Percentiles rank a stretch among this genome's conserved stretches.
Conservation (phyloP, 345 rosid genomes). For the Eucalyptus virginea region DNA sequence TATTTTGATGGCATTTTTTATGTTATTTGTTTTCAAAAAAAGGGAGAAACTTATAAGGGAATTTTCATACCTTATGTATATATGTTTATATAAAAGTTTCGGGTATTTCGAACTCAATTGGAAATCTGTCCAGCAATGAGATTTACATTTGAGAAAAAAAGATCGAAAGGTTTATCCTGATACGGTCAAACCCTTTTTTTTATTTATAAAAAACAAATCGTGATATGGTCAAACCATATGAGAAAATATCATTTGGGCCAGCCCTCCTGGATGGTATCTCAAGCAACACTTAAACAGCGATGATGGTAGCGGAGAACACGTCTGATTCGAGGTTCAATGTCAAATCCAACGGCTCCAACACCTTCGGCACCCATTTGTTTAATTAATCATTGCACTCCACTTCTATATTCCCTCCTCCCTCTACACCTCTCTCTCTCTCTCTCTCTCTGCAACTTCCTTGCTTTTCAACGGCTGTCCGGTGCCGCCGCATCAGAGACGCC, state of each 20-base stretch:
- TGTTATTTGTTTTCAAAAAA: background rate
- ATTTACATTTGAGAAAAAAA: background rate
- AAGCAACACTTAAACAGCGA: background rate
- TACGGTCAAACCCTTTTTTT: background rate
- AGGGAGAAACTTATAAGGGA: background rate
- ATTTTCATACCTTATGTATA: background rate
- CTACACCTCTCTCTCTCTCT: background rate
- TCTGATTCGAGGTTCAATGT: background rate
- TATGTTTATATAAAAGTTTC: background rate
- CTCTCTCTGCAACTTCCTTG: background rate
- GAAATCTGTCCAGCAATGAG: background rate
- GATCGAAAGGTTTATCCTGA: background rate
- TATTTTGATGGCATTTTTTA: background rate
- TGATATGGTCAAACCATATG: background rate
- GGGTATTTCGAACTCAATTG: background rate
- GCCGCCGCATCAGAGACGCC: conserved; percentile 14
- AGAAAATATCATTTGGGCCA: background rate
- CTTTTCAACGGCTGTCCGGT: conserved; percentile 38
- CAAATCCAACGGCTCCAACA: background rate
- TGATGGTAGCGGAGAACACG: background rate
- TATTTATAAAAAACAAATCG: background rate
- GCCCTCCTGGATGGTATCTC: background rate
- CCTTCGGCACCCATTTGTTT: background rate
- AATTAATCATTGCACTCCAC: background rate
- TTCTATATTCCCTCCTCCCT: too few species aligned